phyloP scores from a whole-genome alignment of 2,329 filamentous ascomycete genomes.

The Dothiorella sarmentorum region DNA sequence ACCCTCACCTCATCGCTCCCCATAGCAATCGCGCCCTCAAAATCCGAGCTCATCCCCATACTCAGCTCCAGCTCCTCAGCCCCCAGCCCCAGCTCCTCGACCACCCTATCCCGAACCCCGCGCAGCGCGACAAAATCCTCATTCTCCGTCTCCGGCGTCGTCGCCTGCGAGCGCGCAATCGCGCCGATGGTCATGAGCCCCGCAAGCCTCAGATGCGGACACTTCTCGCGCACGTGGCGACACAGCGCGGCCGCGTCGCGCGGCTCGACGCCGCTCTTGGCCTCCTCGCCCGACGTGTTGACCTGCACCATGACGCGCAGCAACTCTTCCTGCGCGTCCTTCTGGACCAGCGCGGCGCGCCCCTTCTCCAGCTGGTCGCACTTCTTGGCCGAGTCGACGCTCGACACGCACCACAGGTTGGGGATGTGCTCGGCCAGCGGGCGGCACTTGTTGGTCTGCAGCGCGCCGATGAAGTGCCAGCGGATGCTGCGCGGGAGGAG shows the following conservation, averaged over 20 bases:
- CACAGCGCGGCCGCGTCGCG: conserved; percentile 63
- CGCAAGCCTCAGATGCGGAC: conserved; percentile 68
- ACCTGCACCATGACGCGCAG: conserved; percentile 86
- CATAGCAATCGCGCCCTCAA: conserved; percentile 77
- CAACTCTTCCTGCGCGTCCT: conserved; percentile 32
- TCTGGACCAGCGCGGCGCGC: conserved; percentile 55
- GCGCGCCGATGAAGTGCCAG: conserved; percentile 96
- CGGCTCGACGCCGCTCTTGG: conserved; percentile 79
- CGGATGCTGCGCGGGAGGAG: conserved; percentile 71
- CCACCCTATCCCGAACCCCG: conserved; percentile 68
- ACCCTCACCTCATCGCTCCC: conserved; percentile 89
- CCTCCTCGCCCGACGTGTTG: conserved; percentile 86
- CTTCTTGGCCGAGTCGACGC: conserved; percentile 85
- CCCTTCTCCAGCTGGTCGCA: conserved; percentile 76
- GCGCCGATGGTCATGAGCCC: conserved; percentile 98
- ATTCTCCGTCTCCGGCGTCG: conserved; percentile 72
- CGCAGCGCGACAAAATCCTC: conserved; percentile 76
- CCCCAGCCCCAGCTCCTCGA: conserved; percentile 55
- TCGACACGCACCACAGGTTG: conserved; percentile 88
- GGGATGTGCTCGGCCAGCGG: conserved; percentile 75
- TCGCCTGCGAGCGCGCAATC: conserved; percentile 77
- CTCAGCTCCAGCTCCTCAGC: conserved; percentile 73
- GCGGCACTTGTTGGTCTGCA: conserved; percentile 94
- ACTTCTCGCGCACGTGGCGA: conserved; percentile 64
- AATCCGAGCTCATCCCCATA: conserved; percentile 99